These are phyloP conservation scores for Suhomyces anneliseae DNA, from an alignment of 1,139 yeast species.

Conservation along the genomic window DNA sequence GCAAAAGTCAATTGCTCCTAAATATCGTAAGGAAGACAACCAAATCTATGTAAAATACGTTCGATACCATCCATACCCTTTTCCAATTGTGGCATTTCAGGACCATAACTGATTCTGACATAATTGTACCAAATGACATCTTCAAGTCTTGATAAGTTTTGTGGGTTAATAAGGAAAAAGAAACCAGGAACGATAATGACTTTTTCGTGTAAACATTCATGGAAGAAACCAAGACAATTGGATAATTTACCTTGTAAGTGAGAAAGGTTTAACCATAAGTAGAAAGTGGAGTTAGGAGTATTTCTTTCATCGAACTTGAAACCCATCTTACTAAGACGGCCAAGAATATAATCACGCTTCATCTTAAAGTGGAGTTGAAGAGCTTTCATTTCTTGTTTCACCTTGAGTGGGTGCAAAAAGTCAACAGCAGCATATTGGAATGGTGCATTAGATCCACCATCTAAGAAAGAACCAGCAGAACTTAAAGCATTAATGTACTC, in stretches of 20 bases:
- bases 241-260: conserved; percentile 61
- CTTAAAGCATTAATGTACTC: conserved; percentile 58
- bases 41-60: conserved; percentile 50
- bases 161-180: conserved; percentile 65
- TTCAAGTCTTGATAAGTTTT: conserved; percentile 58
- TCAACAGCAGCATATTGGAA: conserved; percentile 65
- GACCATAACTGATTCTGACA: conserved; percentile 65
- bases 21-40: conserved; percentile 36
- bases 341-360: conserved; percentile 61
- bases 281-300: conserved; percentile 64
- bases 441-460: conserved; percentile 67
- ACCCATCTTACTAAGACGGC: conserved; percentile 56
- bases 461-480: conserved; percentile 64
- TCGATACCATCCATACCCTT: conserved; percentile 71
- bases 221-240: conserved; percentile 66
- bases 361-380: conserved; percentile 59
- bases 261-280: conserved; percentile 61
- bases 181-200: conserved; percentile 70
- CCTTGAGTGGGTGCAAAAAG: conserved; percentile 54
- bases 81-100: conserved; percentile 54
- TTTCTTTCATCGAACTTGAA: conserved; percentile 47
- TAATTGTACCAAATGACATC: conserved; percentile 67
- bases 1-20: neutral
- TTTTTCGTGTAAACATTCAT: conserved; percentile 63
- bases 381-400: conserved; percentile 58